Evolutionary conservation across 2,329 filamentous ascomycete species (phyloP), one percentile per base, ranked within the genome.

Genomic region (Botrytis deweyae): DNA sequence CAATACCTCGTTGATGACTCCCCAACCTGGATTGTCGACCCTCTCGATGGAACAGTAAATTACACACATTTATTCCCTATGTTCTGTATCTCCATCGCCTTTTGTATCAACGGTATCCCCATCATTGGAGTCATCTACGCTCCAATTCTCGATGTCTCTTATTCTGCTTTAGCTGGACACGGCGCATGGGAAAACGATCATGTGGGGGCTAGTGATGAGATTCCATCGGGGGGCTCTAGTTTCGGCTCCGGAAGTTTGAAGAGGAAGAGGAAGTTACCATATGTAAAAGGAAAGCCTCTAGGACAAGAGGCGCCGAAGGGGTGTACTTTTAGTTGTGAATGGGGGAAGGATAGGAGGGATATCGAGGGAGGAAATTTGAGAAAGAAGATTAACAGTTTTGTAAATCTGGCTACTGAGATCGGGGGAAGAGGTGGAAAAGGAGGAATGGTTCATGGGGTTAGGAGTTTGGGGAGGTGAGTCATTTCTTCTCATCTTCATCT

Each of bases 81-180:
- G 90, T 94, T 93, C 83, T 94, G 92, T 81, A 90, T 94, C 62
- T 93, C 90, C 52, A 93, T 94, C 78, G 92, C 87, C 67, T 90
- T 94, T 79, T 84, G 91, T 38, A 79, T 92, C 72, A 82, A 87
- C 29, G 85, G 87, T 10, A 82, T 84, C 42, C 90, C 92, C 4
- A 82, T 90, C 3, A 88, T 94, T 69, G 92, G 92, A 33, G 87
- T 93, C 64, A 90, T 94, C 79, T 89, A 92, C 78, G 91, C 92
- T 0, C 92, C 92, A 0, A 89, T 94, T 76, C 84, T 92, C 22
- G 84, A 87, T 78, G 90, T 93, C 76, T 85, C 91, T 55, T 94
- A 93, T 84, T 90, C 90, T 0, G 88, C 92, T 0, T 91, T 91
- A 77, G 81, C 81, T 4, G 91, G 91, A 12, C 85, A 85, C 52